Conservation (phyloP, 106 monocot species). For the Dendrobium chrysotoxum region DNA sequence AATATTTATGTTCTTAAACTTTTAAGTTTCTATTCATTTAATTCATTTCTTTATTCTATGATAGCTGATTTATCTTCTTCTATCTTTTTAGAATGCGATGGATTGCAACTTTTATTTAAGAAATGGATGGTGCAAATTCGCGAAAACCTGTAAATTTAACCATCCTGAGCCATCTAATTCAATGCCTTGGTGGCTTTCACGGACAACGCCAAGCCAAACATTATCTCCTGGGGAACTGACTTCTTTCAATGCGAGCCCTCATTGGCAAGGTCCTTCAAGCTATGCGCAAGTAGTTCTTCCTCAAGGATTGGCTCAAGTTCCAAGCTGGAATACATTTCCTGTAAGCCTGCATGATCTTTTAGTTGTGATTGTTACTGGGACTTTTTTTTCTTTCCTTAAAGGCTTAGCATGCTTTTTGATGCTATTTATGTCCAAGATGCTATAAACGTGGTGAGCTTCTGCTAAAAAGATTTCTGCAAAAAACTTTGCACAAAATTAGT, state of each 20-base stretch:
- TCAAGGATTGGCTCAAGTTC: slow-evolving; percentile 81
- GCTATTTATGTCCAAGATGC: background rate
- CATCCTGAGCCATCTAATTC: slow-evolving; percentile 83
- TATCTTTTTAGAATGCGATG: slow-evolving; percentile 61
- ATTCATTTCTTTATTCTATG: background rate
- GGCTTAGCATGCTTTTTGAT: background rate
- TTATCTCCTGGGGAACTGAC: slow-evolving; percentile 59
- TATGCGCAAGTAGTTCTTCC: slow-evolving; percentile 77
- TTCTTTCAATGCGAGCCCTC: slow-evolving; percentile 67
- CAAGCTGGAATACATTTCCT: slow-evolving; percentile 83
- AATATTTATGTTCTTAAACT: background rate
- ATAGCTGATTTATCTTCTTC: background rate
- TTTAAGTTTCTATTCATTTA: background rate
- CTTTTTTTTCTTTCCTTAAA: background rate
- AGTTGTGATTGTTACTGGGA: background rate
- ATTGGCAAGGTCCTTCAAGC: slow-evolving; percentile 82
- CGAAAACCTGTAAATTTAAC: slow-evolving; percentile 91
- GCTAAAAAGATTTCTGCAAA: background rate
- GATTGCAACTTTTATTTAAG: slow-evolving; percentile 94
- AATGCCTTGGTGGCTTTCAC: slow-evolving; percentile 57
- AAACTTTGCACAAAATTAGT: background rate
- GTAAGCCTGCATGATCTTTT: slow-evolving; percentile 40
- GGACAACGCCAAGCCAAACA: slow-evolving; percentile 49
- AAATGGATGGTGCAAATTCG: slow-evolving; percentile 89
- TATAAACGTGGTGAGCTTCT: background rate